Conservation (phyloP, 2,329 filamentous ascomycete genomes). For the Alternaria sp. region DNA sequence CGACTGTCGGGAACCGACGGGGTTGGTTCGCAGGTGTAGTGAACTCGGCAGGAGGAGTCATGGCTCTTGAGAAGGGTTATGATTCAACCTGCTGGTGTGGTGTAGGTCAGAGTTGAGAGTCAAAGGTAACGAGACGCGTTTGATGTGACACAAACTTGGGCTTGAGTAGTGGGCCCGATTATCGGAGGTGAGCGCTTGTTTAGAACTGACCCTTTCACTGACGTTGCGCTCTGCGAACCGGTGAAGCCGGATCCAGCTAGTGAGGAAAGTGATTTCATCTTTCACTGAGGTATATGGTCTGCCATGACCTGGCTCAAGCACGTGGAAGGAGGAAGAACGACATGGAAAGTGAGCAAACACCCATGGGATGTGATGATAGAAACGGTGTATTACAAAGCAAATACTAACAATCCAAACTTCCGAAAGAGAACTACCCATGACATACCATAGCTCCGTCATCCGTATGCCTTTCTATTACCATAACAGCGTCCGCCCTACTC, state of each 20-base stretch:
- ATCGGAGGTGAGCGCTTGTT: background rate
- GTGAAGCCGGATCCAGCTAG: background rate
- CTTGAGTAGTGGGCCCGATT: background rate
- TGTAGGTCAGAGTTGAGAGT: background rate
- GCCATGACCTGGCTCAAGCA: background rate
- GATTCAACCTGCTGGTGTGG: background rate
- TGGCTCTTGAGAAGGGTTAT: background rate
- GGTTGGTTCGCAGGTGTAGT: background rate
- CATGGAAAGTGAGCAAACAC: background rate
- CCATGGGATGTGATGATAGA: background rate
- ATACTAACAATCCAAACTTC: background rate
- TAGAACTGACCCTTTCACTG: background rate
- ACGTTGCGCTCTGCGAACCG: background rate
- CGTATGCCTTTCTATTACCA: background rate
- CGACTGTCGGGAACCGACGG: background rate
- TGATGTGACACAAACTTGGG: background rate
- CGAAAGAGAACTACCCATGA: background rate
- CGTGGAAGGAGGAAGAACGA: background rate
- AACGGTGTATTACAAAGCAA: background rate
- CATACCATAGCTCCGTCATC: background rate
- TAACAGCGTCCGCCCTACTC: slow-evolving; percentile 41
- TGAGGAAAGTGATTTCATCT: background rate
- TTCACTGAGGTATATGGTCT: background rate
- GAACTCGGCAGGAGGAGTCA: background rate
- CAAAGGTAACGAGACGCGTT: background rate